phyloP scores from a whole-genome alignment of 495 filamentous ascomycete species.

The Podospora australis region DNA sequence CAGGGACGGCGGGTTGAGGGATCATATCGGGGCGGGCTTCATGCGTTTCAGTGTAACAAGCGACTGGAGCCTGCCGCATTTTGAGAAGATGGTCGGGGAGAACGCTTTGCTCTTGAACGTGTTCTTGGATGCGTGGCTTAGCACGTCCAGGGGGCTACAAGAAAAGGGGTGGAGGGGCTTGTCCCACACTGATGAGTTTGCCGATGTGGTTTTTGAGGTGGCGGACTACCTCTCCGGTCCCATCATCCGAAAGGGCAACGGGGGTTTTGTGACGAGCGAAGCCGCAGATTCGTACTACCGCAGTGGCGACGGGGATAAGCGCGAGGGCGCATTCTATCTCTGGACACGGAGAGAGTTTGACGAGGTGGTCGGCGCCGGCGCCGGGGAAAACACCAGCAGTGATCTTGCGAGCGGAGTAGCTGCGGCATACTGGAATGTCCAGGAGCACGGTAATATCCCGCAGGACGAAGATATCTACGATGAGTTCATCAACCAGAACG shows the following conservation, averaged over 20 bases:
- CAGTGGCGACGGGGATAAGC: conserved; percentile 71
- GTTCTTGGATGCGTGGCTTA: conserved; percentile 82
- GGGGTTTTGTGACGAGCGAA: conserved; percentile 85
- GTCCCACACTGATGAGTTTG: conserved; percentile 47
- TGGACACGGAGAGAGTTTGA: conserved; percentile 90
- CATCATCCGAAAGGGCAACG: conserved; percentile 57
- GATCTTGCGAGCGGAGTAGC: conserved; percentile 64
- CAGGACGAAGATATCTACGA: conserved; percentile 80
- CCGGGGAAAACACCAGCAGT: too few species aligned
- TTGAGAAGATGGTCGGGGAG: conserved; percentile 98
- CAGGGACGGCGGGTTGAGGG: conserved; percentile 79
- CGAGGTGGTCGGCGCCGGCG: conserved; percentile 53
- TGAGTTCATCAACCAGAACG: conserved; percentile 84
- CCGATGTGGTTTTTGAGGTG: conserved; percentile 76
- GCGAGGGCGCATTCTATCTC: conserved; percentile 91
- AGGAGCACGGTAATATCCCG: conserved; percentile 83
- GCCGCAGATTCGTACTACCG: conserved; percentile 83
- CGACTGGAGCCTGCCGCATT: conserved; percentile 90
- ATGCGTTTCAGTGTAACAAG: conserved; percentile 82
- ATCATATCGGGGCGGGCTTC: conserved; percentile 87
- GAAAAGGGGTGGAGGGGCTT: neutral
- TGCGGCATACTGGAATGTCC: conserved; percentile 79
- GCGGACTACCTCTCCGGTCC: conserved; percentile 71
- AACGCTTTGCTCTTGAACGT: conserved; percentile 81
- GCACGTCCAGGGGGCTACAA: conserved; percentile 48